Percentiles rank a stretch among this genome's conserved stretches.
Evolutionary conservation across 108 stramenopile species (phyloP).

Genomic region (Nannochloropsis salina): DNA sequence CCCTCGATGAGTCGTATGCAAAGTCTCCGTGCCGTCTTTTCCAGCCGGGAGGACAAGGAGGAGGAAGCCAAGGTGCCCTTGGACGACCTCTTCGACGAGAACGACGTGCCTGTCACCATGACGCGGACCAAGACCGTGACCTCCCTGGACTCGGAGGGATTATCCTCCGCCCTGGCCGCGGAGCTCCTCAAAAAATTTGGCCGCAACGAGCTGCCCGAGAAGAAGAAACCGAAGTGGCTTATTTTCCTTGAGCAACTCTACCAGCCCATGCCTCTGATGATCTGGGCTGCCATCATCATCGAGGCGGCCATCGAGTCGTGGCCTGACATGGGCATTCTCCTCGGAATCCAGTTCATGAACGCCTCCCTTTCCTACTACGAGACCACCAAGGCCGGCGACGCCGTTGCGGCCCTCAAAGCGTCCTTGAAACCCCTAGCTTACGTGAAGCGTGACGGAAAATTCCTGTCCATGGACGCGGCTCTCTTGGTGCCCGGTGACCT

Average conservation of each 20-base stretch:
- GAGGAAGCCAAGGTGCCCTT: slow-evolving; percentile 28
- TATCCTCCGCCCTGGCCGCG: slow-evolving; percentile 49
- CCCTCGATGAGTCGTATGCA: background rate
- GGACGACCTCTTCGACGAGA: slow-evolving; percentile 24
- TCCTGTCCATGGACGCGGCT: slow-evolving; percentile 29
- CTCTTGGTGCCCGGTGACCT: slow-evolving; percentile 43
- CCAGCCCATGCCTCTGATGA: slow-evolving; percentile 73
- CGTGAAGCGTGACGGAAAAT: slow-evolving; percentile 60
- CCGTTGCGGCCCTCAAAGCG: slow-evolving; percentile 65
- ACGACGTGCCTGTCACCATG: slow-evolving; percentile 24
- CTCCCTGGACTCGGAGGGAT: slow-evolving; percentile 47
- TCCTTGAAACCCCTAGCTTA: slow-evolving; percentile 62
- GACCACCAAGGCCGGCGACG: slow-evolving; percentile 64
- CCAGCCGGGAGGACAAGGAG: background rate
- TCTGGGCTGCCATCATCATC: slow-evolving; percentile 60
- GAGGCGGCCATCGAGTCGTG: slow-evolving; percentile 54
- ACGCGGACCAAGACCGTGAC: slow-evolving; percentile 20
- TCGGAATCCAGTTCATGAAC: slow-evolving; percentile 59
- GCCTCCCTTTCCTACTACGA: slow-evolving; percentile 61
- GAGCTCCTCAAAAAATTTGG: slow-evolving; percentile 50
- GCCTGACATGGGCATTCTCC: slow-evolving; percentile 57
- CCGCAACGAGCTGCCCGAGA: slow-evolving; percentile 60
- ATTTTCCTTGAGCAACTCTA: slow-evolving; percentile 60
- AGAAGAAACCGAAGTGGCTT: slow-evolving; percentile 52
- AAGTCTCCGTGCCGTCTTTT: slow-evolving; percentile 17